Evolutionary conservation across 345 rosid species (phyloP).

Genomic region (Geranium rotundifolium): DNA sequence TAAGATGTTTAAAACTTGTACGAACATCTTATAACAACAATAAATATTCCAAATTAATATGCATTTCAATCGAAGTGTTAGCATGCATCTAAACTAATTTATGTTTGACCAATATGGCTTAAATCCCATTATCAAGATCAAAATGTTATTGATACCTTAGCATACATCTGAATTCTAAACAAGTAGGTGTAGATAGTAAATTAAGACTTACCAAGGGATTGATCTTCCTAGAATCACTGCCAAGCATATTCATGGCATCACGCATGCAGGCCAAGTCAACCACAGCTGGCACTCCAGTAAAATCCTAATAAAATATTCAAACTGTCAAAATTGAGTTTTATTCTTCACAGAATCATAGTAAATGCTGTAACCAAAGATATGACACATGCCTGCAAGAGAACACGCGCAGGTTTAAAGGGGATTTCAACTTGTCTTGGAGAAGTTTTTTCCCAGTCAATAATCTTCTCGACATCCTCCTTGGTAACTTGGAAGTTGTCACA

Average conservation of each 20-base stretch:
- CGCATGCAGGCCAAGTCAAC: constrained; percentile 99
- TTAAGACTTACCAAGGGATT: constrained; percentile 56
- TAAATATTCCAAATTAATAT: too few species aligned
- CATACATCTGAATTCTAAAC: background rate
- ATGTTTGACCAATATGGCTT: background rate
- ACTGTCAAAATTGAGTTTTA: constrained; percentile 6
- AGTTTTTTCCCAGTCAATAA: constrained; percentile 82
- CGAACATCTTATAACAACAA: too few species aligned
- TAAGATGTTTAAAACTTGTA: too few species aligned
- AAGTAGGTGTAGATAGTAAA: constrained; percentile 2
- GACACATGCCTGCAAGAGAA: constrained; percentile 64
- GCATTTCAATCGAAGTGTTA: background rate
- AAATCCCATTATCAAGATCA: background rate
- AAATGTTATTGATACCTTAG: background rate
- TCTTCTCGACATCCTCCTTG: constrained; percentile 88
- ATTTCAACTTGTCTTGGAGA: constrained; percentile 93
- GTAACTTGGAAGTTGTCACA: constrained; percentile 97
- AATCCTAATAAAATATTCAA: constrained; percentile 47
- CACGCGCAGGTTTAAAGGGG: constrained; percentile 98
- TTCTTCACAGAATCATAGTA: background rate
- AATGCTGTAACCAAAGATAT: background rate
- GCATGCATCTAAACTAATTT: background rate
- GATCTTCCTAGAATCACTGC: constrained; percentile 82
- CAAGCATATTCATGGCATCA: constrained; percentile 90
- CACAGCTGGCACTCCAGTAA: constrained; percentile 98